Evolutionary conservation across 2,329 filamentous ascomycete genomes (phyloP).

Genomic region (Penicillium sp.): DNA sequence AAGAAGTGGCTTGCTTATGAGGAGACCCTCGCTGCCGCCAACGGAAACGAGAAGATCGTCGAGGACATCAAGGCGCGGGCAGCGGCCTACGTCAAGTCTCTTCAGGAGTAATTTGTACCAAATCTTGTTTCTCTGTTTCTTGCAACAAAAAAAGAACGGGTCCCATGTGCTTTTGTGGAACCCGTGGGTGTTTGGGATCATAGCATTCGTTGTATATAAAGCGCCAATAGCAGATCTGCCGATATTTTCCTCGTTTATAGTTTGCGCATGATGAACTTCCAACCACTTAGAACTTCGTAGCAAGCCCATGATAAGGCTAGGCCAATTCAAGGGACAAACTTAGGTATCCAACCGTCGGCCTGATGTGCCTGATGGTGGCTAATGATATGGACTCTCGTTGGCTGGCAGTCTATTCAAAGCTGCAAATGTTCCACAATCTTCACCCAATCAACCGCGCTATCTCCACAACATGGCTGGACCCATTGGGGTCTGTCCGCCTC

Average conservation of each 20-base stretch:
- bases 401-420: neutral
- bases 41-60: constrained; percentile 68
- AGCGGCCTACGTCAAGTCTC: constrained; percentile 64
- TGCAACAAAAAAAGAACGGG: constrained; percentile 12
- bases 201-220: constrained; percentile 29
- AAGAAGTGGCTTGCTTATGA: constrained; percentile 92
- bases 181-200: constrained; percentile 25
- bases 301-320: neutral
- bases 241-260: constrained; percentile 4
- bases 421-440: neutral
- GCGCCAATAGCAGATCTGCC: constrained; percentile 22
- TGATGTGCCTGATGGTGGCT: neutral
- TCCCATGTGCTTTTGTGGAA: constrained; percentile 10
- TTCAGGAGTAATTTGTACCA: constrained; percentile 27
- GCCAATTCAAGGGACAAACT: neutral
- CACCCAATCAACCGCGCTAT: constrained; percentile 13
- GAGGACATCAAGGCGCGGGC: constrained; percentile 72
- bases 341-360: neutral
- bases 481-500: constrained; percentile 1
- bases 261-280: neutral
- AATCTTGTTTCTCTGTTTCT: constrained; percentile 1
- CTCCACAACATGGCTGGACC: constrained; percentile 11
- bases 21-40: constrained; percentile 53
- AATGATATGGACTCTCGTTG: neutral
- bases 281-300: neutral